Evolutionary conservation across 192 early-diverging fungal species (phyloP), one percentile per base, ranked within the genome.

Genomic region (Backusella australiensis): DNA sequence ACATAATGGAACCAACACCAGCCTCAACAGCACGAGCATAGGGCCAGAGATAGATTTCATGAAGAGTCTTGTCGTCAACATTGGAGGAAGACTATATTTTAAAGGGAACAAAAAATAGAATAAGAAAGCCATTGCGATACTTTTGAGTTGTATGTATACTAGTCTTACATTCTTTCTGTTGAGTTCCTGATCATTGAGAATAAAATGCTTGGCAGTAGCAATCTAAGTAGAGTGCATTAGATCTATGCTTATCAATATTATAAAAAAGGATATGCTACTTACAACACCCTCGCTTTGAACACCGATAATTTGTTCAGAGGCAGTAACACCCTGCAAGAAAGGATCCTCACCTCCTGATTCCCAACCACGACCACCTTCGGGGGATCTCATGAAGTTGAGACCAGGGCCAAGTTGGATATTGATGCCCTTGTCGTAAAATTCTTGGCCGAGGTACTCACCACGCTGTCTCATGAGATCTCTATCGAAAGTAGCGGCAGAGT

Each of bases 401-500:
- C 35, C 70, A 49, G 89, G 89, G 12, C 82, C 90, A 23, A 91
- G 74, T 46, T 81, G 79, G 11, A 91, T 59, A 69, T 89, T 82
- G 46, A 89, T 82, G 65, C 90, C 90, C 69, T 86, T 90, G 17
- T 77, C 83, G 14, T 83, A 12, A 59, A 88, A 85, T 75, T 91
- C 90, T 69, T 88, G 77, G 19, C 88, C 90, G 65, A 92, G 72
- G 38, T 77, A 66, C 21, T 67, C 52, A 39, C 88, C 90, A 38
- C 90, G 78, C 1, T 75, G 4, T 21, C 76, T 39, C 52, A 90
- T 86, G 21, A 91, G 67, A 46, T 66, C 39, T 32, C 78, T 73
- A 79, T 91, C 91, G 70, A 87, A 91, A 12, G 90, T 87, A 1
- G 90, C 77, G n/a, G 91, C 90, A 34, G 83, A 79, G 74, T 91